Percentiles rank a stretch among this genome's conserved stretches.
Conservation (phyloP, 768 basidiomycete genomes). For the Favolaschia claudopus region DNA sequence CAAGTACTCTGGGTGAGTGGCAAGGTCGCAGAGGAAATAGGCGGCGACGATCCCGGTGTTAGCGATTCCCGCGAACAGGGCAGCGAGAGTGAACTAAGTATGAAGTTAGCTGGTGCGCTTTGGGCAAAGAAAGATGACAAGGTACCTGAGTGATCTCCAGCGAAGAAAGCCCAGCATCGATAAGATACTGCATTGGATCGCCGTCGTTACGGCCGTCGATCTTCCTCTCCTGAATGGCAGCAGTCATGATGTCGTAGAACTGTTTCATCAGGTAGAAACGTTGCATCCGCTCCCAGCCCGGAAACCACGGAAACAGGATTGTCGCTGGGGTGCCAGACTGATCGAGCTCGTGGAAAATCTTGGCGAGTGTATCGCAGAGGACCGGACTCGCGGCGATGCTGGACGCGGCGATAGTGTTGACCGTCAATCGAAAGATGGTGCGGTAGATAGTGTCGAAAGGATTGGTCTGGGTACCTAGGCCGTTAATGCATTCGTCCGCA, state of each 20-base stretch:
- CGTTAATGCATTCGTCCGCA: background rate
- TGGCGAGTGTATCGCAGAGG: background rate
- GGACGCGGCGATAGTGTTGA: background rate
- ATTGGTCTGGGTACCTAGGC: background rate
- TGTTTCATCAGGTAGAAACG: conserved; percentile 12
- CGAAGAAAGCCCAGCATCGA: background rate
- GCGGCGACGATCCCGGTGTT: conserved; percentile 10
- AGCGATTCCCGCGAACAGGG: conserved; percentile 6
- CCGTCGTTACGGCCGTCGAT: background rate
- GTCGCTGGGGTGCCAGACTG: conserved; percentile 1
- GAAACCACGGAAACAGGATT: conserved; percentile 9
- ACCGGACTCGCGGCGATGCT: background rate
- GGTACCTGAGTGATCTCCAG: conserved; percentile 5
- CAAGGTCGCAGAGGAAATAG: conserved; percentile 26
- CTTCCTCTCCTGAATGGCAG: background rate
- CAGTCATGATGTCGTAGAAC: background rate
- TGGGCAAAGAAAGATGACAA: background rate
- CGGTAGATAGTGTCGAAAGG: background rate
- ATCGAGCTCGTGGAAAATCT: conserved; percentile 1
- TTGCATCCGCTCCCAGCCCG: conserved; percentile 4
- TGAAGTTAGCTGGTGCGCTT: background rate
- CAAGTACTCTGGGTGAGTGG: conserved; percentile 27
- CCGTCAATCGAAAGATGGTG: background rate
- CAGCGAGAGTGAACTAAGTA: conserved; percentile 7
- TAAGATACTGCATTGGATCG: conserved; percentile 7